Conservation (phyloP, 768 basidiomycete species). For the Leccinum disarticulatum region DNA sequence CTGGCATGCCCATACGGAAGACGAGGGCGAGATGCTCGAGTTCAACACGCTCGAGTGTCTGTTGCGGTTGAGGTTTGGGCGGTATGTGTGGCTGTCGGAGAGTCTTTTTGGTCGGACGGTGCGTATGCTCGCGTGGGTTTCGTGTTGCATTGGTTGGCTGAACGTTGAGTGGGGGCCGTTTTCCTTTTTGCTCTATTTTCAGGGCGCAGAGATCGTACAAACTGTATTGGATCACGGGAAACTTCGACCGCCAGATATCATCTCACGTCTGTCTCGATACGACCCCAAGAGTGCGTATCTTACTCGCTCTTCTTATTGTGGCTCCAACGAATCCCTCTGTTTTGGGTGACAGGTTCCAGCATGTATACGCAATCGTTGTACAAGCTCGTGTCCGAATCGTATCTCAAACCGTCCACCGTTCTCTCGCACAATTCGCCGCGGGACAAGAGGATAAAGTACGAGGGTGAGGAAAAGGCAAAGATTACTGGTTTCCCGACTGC, state of each 20-base stretch:
- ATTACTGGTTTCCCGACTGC: slow-evolving; percentile 77
- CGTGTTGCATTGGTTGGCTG: not conserved
- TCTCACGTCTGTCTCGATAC: slow-evolving; percentile 47
- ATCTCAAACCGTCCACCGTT: slow-evolving; percentile 77
- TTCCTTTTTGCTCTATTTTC: not conserved
- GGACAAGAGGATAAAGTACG: slow-evolving; percentile 80
- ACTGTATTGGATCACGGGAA: slow-evolving; percentile 84
- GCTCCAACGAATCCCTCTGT: not conserved
- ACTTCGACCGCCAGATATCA: slow-evolving; percentile 71
- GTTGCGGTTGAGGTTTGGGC: slow-evolving; percentile 77
- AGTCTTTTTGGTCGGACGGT: slow-evolving; percentile 71
- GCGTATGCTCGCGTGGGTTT: slow-evolving; percentile 26
- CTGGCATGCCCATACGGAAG: slow-evolving; percentile 75
- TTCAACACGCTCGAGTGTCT: slow-evolving; percentile 84
- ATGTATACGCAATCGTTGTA: slow-evolving; percentile 62
- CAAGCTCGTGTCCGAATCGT: slow-evolving; percentile 68
- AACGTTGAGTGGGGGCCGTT: not conserved
- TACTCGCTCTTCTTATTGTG: slow-evolving; percentile 12
- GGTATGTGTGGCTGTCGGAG: slow-evolving; percentile 73
- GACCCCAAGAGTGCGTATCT: slow-evolving; percentile 56
- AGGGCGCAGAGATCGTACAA: slow-evolving; percentile 79
- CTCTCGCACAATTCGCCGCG: slow-evolving; percentile 77
- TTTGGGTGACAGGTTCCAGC: slow-evolving; percentile 26
- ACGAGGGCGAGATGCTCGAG: slow-evolving; percentile 77
- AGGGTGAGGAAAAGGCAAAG: slow-evolving; percentile 73